A percentile compares a stretch with the other conserved stretches of the same genome.
These are phyloP conservation scores for Chaetomium globosum DNA, from an alignment of 2,329 filamentous ascomycete genomes.

Conservation along the genomic window DNA sequence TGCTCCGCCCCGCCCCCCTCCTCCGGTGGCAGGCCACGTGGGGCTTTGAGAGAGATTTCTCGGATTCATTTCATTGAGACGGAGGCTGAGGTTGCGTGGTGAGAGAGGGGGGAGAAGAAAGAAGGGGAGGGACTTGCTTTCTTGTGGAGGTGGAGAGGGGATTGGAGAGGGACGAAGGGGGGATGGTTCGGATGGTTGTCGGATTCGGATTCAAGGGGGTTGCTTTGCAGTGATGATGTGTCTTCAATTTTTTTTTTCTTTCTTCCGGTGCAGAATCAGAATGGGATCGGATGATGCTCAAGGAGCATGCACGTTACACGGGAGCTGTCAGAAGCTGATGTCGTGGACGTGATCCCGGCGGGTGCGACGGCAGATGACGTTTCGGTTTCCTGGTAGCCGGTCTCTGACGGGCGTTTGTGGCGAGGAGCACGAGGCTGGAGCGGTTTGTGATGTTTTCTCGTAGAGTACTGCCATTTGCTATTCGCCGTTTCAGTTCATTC, in stretches of 20 bases:
- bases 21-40: conserved; percentile 1
- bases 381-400: neutral
- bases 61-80: too few species aligned
- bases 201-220: neutral
- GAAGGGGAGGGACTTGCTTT: too few species aligned
- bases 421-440: neutral
- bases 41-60: too few species aligned
- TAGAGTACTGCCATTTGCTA: neutral
- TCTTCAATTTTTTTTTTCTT: too few species aligned
- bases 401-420: neutral
- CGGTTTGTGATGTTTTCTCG: neutral
- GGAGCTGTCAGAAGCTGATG: neutral
- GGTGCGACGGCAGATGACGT: neutral
- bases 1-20: too few species aligned
- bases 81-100: too few species aligned
- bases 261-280: too few species aligned
- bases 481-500: neutral
- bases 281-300: neutral
- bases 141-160: neutral
- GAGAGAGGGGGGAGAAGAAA: too few species aligned
- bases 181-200: neutral
- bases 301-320: conserved; percentile 1
- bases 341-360: neutral
- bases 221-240: neutral
- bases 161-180: neutral